Conservation (phyloP, 345 rosid species). For the Pistacia atlantica region DNA sequence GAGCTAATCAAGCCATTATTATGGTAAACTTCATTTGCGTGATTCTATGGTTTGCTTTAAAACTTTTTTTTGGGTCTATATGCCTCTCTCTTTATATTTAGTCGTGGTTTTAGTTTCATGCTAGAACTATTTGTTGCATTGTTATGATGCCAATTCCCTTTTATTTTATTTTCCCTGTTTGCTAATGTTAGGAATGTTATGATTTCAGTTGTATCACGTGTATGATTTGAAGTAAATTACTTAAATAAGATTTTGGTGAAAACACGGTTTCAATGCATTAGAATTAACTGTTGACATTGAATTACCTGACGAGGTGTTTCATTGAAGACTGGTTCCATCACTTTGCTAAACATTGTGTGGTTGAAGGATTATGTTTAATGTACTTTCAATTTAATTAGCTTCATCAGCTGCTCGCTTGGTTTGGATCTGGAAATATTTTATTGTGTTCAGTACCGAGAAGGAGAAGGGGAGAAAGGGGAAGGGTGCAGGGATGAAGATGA, state of each 20-base stretch:
- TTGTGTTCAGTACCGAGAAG: background rate
- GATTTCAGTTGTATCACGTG: background rate
- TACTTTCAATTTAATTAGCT: background rate
- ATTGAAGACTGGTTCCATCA: background rate
- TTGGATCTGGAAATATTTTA: background rate
- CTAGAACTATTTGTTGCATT: background rate
- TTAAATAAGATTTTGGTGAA: background rate
- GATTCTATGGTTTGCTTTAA: background rate
- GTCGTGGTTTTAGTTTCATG: background rate
- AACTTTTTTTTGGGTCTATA: background rate
- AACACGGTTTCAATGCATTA: background rate
- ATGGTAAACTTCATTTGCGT: background rate
- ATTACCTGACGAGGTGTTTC: background rate
- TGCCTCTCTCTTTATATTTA: background rate
- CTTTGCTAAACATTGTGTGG: background rate
- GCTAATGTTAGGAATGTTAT: no score
- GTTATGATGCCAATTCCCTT: background rate
- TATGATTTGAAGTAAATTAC: background rate
- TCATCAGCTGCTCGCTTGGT: background rate
- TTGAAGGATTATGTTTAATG: background rate
- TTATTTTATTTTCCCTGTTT: no score
- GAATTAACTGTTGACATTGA: background rate
- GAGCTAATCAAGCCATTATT: background rate
- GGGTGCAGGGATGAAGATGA: background rate
- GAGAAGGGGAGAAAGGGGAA: background rate